Evolutionary conservation across 108 stramenopile species (phyloP), one percentile per base, ranked within the genome.

Genomic region (Thalassiosira profunda): DNA sequence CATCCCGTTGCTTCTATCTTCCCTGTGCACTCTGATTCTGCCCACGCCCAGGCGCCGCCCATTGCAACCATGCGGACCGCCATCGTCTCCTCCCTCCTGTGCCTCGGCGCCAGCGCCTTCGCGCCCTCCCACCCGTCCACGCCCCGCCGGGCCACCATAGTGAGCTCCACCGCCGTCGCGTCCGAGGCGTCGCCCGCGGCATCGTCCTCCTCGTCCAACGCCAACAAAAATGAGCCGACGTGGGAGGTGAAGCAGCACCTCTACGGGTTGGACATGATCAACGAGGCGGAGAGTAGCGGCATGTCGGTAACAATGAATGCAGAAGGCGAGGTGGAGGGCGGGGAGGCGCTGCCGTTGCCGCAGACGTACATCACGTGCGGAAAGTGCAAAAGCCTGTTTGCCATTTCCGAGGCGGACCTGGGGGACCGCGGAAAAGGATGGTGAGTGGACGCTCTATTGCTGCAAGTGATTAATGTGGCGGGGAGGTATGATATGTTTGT

Each of bases 301-400:
- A 33, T 21, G 21, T 63, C 56, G 1, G 49, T 60, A 5, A 66
- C 64, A 9, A 12, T 74, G 10, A 56, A 49, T 18, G 38, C 73
- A 23, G 58, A 66, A 18, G 58, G 64, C 5, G 49, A 33, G n/a
- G 33, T 20, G 23, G 42, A 3, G 31, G 34, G 6, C 12, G 35
- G 21, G 18, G 25, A 11, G 1, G 12, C 48, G 12, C 55, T 75
- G 4, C 74, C 74, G 1, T 18, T 75, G 29, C 74, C 74, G 1
- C 40, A 60, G 1, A 75, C 74, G 11, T 75, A 75, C 56, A 58
- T 75, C 17, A 75, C 80, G 10, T 92, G 91, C 58, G 91, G 91
- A 15, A 66, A 67, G 29, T 92, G 91, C 60, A 71, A 81, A 59
- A 72, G 76, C 5, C 36, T 73, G n/a, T 92, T 75, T 76, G 85